Base-by-base conservation (phyloP, 176 grass and related monocot genomes). In the Bolboschoenus planiculmis region DNA sequence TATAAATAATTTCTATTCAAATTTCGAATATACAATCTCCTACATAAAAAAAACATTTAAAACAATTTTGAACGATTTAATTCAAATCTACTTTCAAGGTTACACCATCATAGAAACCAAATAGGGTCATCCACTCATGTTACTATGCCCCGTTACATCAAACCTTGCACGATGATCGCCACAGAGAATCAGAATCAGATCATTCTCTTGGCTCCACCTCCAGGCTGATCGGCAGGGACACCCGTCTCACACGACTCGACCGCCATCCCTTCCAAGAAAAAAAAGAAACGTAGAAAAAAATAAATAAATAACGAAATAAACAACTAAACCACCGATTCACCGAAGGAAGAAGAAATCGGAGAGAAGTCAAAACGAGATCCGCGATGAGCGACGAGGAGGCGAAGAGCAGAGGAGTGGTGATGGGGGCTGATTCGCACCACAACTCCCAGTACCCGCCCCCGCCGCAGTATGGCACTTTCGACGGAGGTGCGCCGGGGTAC, bases 401-500 rank as follows among this genome's bases (percentile, higher is more conserved):
- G 39, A 82, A 63, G 58, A 82, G 80, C 80, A 65, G 80, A 43
- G 80, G 80, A 39, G 56, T 50, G 11, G 29, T 47, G 5, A 27
- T 33, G 56, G 80, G 33, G 23, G 10, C 57, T 44, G 80, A 63
- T 82, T 13, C 80, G 56, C 80, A 82, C 2, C 56, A 48, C 37
- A 35, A 31, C 7, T 2, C 42, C 23, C 46, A 31, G 23, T 18
- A 50, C 46, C 77, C 91, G 10, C 80, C 80, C 30, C 85, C 24
- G 21, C 64, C 78, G 10, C 79, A 83, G 79, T 97, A 97, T 84
- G 95, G 95, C 35, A 94, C 95, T 42, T 97, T 97, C 83, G 84
- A 60, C 0, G 10, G 87, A 65, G 71, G 63, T 31, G 16, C 82
- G n/a, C 55, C 62, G 18, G 77, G 83, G 58, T 86, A 80, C 80